These are phyloP conservation scores for Teratosphaeria destructans DNA, from an alignment of 2,329 filamentous ascomycete genomes.

Conservation along the genomic window DNA sequence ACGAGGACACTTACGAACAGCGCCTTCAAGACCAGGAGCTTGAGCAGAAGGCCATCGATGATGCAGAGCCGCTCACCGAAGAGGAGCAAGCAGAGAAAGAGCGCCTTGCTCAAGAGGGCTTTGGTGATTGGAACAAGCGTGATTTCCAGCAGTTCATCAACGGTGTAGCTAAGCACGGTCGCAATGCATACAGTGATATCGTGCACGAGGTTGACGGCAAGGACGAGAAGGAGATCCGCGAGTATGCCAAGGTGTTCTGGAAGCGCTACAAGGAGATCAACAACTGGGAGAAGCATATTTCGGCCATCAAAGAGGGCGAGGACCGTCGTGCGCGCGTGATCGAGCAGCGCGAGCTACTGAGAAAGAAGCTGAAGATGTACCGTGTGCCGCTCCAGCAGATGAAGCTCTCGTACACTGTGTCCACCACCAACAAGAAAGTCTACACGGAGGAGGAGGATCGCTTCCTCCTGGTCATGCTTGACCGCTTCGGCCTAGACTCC, in stretches of 20 bases:
- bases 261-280: constrained; percentile 82
- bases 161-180: constrained; percentile 83
- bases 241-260: constrained; percentile 94
- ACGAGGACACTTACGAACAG: constrained; percentile 76
- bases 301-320: constrained; percentile 84
- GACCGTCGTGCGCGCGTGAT: constrained; percentile 80
- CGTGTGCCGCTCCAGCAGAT: constrained; percentile 95
- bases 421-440: constrained; percentile 98
- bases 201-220: constrained; percentile 88
- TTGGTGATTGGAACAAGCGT: constrained; percentile 88
- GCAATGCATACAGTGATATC: constrained; percentile 75
- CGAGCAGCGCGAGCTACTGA: constrained; percentile 83
- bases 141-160: constrained; percentile 99
- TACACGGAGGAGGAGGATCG: constrained; percentile 98
- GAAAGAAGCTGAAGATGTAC: constrained; percentile 92
- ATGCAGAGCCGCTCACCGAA: constrained; percentile 76
- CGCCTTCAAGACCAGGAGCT: constrained; percentile 78
- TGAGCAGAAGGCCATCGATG: constrained; percentile 88
- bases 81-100: constrained; percentile 84
- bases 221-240: constrained; percentile 69
- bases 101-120: constrained; percentile 69
- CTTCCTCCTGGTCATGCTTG: constrained; percentile 85
- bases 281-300: constrained; percentile 81
- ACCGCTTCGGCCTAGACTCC: constrained; percentile 83
- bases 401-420: constrained; percentile 98